Evolutionary conservation across 306 rosid genomes (phyloP), one percentile per base, ranked within the genome.

Genomic region (Vigna unguiculata): DNA sequence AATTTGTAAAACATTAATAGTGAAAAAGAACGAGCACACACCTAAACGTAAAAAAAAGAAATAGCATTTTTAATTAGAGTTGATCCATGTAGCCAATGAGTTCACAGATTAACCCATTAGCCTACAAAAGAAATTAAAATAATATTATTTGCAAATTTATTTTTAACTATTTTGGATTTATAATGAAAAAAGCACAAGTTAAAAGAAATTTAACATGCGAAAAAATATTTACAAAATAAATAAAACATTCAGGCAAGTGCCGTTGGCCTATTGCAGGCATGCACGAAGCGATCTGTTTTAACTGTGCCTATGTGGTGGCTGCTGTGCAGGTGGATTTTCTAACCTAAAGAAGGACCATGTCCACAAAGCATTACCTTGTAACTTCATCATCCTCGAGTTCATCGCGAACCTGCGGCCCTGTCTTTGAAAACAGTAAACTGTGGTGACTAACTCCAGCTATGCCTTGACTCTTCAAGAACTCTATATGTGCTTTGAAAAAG

Each of bases 391-490:
- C 88, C 62, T 61, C 92, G 5, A 81, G 85, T 71, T 75, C 83
- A 12, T 21, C 86, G 49, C 82, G 87, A 53, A 84, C 89, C 43
- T 95, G 90, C 58, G 86, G 90, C 48, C 83, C 96, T 52, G 97
- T 59, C 85, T 94, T 92, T 71, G 96, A 90, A 81, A 92, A 94
- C 57, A 94, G 96, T 64, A 92, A 81, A 84, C 97, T 94, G 86
- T 94, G 98, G 84, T 94, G 90, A 88, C 97, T 94, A 55, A 94
- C 90, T 61, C 98, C 98, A 34, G 90, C 97, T 61, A 94, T 94
- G 53, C 97, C 95, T 62, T 52, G 86, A 73, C 89, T 82, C 71
- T 90, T 89, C 79, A 94, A 77, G 71, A 94, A 92, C 78, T 86
- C 81, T 36, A 94, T 83, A 53, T 94, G 95, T 47, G 76, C 74